These are phyloP conservation scores for Lentinula guzmanii DNA, from an alignment of 768 basidiomycete species.

Conservation along the genomic window DNA sequence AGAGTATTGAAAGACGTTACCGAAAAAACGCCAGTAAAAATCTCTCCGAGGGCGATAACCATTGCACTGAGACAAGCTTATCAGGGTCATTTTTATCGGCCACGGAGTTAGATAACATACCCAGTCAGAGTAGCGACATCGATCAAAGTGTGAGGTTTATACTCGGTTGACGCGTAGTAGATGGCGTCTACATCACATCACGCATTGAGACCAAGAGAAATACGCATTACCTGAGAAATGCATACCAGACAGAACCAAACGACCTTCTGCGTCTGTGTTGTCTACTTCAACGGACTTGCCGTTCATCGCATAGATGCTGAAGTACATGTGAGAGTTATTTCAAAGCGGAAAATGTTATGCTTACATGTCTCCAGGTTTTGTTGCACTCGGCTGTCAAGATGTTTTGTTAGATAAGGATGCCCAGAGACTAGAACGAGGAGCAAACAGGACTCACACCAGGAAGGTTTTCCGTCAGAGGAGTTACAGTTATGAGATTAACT, in stretches of 20 bases:
- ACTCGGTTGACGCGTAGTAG: slow-evolving; percentile 73
- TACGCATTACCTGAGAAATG: background rate
- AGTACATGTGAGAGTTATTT: background rate
- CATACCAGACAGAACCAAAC: slow-evolving; percentile 67
- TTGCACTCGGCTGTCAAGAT: slow-evolving; percentile 36
- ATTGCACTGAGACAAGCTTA: slow-evolving; percentile 47
- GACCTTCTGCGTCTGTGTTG: slow-evolving; percentile 84
- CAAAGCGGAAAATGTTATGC: slow-evolving; percentile 15
- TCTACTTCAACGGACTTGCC: slow-evolving; percentile 84
- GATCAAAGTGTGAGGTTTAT: slow-evolving; percentile 76
- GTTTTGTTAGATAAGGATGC: slow-evolving; percentile 8
- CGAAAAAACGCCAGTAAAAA: slow-evolving; percentile 74
- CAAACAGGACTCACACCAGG: slow-evolving; percentile 47
- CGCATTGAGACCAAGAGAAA: background rate
- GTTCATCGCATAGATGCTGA: slow-evolving; percentile 79
- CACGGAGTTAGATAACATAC: slow-evolving; percentile 24
- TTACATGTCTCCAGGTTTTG: slow-evolving; percentile 82
- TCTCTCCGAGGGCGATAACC: slow-evolving; percentile 66
- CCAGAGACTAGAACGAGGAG: background rate
- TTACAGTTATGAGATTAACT: slow-evolving; percentile 67
- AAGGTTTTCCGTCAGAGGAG: slow-evolving; percentile 82
- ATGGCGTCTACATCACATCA: slow-evolving; percentile 58
- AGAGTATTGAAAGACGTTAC: slow-evolving; percentile 28
- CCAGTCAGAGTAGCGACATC: slow-evolving; percentile 87
- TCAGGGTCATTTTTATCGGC: no score